Percentiles rank a stretch among this genome's conserved stretches.
Conservation (phyloP, 2,329 filamentous ascomycete genomes). For the Magnaporthales sp. region DNA sequence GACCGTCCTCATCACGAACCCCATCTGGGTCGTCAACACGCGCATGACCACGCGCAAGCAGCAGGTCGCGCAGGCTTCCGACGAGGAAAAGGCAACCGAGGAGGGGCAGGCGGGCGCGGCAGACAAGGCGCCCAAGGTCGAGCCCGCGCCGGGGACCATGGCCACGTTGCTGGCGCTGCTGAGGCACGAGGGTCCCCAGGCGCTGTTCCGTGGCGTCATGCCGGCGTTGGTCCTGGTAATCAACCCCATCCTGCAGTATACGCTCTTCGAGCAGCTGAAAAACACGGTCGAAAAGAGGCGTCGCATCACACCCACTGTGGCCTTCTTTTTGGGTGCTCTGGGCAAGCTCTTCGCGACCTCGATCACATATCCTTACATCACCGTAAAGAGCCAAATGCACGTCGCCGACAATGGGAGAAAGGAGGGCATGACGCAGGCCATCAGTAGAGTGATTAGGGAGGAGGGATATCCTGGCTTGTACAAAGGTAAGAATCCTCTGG, state of each 20-base stretch:
- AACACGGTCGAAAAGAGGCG: conserved; percentile 64
- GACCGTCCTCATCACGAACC: conserved; percentile 93
- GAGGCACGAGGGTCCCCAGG: conserved; percentile 71
- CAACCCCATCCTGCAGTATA: conserved; percentile 98
- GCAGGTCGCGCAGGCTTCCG: conserved; percentile 18
- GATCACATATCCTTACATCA: conserved; percentile 98
- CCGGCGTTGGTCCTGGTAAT: conserved; percentile 91
- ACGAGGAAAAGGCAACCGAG: conserved; percentile 17
- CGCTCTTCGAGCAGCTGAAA: conserved; percentile 97
- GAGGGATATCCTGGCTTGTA: conserved; percentile 92
- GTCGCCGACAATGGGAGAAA: conserved; percentile 71
- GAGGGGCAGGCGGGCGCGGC: conserved; percentile 14
- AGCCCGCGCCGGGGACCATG: conserved; percentile 49
- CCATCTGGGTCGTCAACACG: conserved; percentile 98
- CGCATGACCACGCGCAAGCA: conserved; percentile 88
- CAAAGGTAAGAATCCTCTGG: conserved; percentile 56
- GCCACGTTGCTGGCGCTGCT: conserved; percentile 74
- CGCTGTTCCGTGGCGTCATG: conserved; percentile 85
- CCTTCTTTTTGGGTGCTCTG: conserved; percentile 83
- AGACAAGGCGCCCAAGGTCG: conserved; percentile 14
- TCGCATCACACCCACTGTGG: conserved; percentile 74
- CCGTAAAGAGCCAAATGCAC: conserved; percentile 96
- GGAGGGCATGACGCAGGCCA: conserved; percentile 70
- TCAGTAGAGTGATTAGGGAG: conserved; percentile 72
- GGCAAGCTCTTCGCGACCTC: conserved; percentile 91